Evolutionary conservation across 179 eudicot species (phyloP).

Genomic region (Beta corolliflora): DNA sequence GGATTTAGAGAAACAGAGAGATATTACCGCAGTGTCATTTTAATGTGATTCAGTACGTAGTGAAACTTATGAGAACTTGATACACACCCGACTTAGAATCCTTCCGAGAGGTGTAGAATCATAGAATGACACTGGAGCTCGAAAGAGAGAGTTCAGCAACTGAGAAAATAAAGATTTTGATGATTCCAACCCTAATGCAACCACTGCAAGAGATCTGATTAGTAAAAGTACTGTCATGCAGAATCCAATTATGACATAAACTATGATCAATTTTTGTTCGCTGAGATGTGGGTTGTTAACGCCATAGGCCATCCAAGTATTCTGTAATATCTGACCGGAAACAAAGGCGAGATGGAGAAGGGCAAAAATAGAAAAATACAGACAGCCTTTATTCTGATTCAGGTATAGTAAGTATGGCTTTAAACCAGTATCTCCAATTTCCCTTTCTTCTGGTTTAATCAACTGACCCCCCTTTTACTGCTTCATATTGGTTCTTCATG

Average conservation of each 20-base stretch:
- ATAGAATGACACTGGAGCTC: constrained; percentile 77
- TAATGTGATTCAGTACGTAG: neutral
- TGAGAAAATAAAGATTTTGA: constrained; percentile 65
- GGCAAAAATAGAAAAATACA: constrained; percentile 45
- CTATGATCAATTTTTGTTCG: constrained; percentile 52
- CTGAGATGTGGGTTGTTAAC: constrained; percentile 56
- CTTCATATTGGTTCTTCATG: constrained; percentile 36
- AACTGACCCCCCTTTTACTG: constrained; percentile 51
- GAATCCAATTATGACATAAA: constrained; percentile 63
- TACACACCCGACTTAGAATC: constrained; percentile 63
- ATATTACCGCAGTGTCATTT: neutral
- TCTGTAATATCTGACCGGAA: constrained; percentile 53
- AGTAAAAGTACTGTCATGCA: constrained; percentile 47
- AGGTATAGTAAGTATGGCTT: constrained; percentile 65
- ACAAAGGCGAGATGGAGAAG: constrained; percentile 50
- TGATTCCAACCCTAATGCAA: constrained; percentile 56
- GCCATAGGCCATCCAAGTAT: constrained; percentile 81
- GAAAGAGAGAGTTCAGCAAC: constrained; percentile 67
- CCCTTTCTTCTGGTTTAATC: constrained; percentile 73
- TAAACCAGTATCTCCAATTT: constrained; percentile 68
- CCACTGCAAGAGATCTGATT: constrained; percentile 46
- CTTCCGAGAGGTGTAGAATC: constrained; percentile 82
- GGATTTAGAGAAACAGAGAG: neutral
- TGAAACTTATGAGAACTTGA: neutral
- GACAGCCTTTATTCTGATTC: constrained; percentile 54